Percentiles rank a stretch among this genome's conserved stretches.
Conservation (phyloP, 305 asterid genomes). For the Coffea humblotiana region DNA sequence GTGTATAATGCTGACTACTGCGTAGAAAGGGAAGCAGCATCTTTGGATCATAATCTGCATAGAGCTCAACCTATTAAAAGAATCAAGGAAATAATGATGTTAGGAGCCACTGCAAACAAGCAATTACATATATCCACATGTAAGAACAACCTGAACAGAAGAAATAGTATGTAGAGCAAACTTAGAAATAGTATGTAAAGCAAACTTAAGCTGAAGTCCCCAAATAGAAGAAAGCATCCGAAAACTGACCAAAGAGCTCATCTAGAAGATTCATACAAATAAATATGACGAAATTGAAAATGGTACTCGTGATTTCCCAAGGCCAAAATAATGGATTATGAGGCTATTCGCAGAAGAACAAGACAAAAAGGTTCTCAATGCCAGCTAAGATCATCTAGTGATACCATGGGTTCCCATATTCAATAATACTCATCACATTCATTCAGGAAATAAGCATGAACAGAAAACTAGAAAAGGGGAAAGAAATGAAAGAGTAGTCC, state of each 20-base stretch:
- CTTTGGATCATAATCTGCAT: conserved; percentile 83
- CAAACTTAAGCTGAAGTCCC: background rate
- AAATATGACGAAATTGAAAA: background rate
- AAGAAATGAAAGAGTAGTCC: background rate
- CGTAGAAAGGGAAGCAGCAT: conserved; percentile 95
- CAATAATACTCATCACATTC: background rate
- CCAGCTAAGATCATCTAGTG: background rate
- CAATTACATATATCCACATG: background rate
- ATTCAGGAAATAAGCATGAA: background rate
- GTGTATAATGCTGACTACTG: conserved; percentile 94
- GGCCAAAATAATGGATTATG: background rate
- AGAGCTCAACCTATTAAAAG: conserved; percentile 80
- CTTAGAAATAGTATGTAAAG: background rate
- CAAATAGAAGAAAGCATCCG: background rate
- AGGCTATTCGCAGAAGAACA: background rate
- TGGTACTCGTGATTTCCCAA: background rate
- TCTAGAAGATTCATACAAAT: background rate
- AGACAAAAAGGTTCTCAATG: background rate
- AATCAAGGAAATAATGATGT: conserved; percentile 25
- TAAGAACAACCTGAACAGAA: background rate
- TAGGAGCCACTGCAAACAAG: conserved; percentile 7
- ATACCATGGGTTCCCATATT: background rate
- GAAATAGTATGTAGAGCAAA: background rate
- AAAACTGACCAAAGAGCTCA: background rate
- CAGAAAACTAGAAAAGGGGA: background rate